A percentile compares a stretch with the other conserved stretches of the same genome.
These are phyloP conservation scores for Fragaria iinumae DNA, from an alignment of 306 rosid species.

Conservation along the genomic window DNA sequence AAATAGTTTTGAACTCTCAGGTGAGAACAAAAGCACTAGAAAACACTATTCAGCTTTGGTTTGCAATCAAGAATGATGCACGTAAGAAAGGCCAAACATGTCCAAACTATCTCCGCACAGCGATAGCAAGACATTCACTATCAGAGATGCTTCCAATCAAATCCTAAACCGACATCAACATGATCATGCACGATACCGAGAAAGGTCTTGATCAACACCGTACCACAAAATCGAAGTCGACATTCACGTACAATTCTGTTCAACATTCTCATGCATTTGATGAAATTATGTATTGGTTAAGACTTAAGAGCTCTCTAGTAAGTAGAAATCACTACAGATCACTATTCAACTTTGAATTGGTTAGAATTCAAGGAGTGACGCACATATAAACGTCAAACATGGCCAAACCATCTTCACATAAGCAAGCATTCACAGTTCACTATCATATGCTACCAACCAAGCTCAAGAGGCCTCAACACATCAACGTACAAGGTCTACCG, in stretches of 20 bases:
- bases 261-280: too few species aligned
- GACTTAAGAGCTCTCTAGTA: neutral
- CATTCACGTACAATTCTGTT: too few species aligned
- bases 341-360: neutral
- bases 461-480: neutral
- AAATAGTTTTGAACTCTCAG: conserved; percentile 10
- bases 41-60: conserved; percentile 12
- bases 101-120: neutral
- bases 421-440: neutral
- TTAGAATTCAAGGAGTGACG: neutral
- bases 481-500: too few species aligned
- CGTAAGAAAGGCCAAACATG: conserved; percentile 8
- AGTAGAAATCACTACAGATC: neutral
- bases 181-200: neutral
- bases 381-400: neutral
- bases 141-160: neutral
- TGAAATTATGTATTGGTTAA: too few species aligned
- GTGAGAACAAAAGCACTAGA: neutral
- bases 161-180: neutral
- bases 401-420: neutral
- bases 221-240: too few species aligned
- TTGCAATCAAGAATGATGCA: neutral
- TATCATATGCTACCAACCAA: neutral
- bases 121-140: neutral
- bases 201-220: neutral